Evolutionary conservation across 2,329 filamentous ascomycete species (phyloP).

Genomic region (Paecilomyces dactylethromorphus): DNA sequence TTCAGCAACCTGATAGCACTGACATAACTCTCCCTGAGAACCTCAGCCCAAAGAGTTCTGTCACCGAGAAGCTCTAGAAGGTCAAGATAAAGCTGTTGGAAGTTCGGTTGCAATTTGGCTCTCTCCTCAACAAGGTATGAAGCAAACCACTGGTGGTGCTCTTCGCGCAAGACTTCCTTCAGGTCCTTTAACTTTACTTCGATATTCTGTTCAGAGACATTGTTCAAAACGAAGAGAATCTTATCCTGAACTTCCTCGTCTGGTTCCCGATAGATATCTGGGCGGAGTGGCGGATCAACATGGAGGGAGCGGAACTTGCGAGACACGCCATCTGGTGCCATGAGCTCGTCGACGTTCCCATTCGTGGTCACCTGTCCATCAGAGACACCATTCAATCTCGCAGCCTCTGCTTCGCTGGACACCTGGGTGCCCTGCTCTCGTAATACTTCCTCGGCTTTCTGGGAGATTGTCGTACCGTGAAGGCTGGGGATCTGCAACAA

Average conservation of each 20-base stretch:
- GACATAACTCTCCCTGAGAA: constrained; percentile 87
- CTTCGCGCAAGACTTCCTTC: constrained; percentile 67
- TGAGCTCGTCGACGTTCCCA: constrained; percentile 60
- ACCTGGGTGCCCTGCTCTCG: constrained; percentile 56
- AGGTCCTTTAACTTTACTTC: constrained; percentile 78
- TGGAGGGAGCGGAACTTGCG: constrained; percentile 74
- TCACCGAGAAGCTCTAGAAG: constrained; percentile 78
- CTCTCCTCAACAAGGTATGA: constrained; percentile 91
- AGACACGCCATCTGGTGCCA: constrained; percentile 52
- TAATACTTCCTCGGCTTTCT: constrained; percentile 74
- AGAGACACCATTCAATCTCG: constrained; percentile 28
- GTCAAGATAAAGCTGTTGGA: constrained; percentile 86
- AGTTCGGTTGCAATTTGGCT: constrained; percentile 95
- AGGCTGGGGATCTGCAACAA: constrained; percentile 76
- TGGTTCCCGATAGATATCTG: constrained; percentile 70
- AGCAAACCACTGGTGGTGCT: constrained; percentile 94
- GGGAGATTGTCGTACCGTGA: constrained; percentile 76
- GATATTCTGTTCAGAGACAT: constrained; percentile 85
- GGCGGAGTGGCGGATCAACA: constrained; percentile 61
- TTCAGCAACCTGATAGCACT: constrained; percentile 84
- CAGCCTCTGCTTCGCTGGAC: constrained; percentile 48
- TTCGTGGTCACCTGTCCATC: constrained; percentile 56
- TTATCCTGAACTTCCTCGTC: constrained; percentile 81
- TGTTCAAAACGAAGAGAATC: constrained; percentile 93
- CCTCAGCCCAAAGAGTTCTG: constrained; percentile 72